Percentiles rank a stretch among this genome's conserved stretches.
Evolutionary conservation across 768 basidiomycete species (phyloP).

Genomic region (Russula abietina): DNA sequence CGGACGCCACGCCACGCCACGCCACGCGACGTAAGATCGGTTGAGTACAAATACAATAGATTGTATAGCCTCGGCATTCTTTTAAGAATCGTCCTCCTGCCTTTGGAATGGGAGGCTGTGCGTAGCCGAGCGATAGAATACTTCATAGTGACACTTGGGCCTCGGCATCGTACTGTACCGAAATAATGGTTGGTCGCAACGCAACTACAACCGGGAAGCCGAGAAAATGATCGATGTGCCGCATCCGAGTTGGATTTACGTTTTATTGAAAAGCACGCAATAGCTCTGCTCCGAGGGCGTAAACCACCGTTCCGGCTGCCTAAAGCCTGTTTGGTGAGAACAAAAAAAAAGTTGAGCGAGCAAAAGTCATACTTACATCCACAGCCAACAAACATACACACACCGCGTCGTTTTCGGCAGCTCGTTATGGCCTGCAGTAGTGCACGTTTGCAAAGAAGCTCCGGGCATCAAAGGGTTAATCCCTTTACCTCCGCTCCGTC

Average conservation of each 20-base stretch:
- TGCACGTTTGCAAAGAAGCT: background rate
- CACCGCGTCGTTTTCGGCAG: background rate
- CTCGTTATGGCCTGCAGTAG: background rate
- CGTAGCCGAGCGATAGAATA: background rate
- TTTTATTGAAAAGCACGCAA: too few species aligned
- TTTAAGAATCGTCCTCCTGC: background rate
- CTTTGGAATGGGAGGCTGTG: conserved; percentile 6
- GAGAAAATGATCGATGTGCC: background rate
- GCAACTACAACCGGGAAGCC: background rate
- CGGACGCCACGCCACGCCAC: conserved; percentile 1
- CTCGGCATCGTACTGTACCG: background rate
- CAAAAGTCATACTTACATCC: background rate
- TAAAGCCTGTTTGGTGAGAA: background rate
- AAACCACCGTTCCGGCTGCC: too few species aligned
- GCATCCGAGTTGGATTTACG: background rate
- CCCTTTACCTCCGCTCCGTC: background rate
- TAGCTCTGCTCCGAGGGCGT: too few species aligned
- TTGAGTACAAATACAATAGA: background rate
- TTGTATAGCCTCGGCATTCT: background rate
- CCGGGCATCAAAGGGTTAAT: background rate
- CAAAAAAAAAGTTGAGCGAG: background rate
- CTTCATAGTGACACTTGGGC: background rate
- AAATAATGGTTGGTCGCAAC: background rate
- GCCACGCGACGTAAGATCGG: background rate
- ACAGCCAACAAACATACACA: background rate